Percentiles rank a stretch among this genome's conserved stretches.
Evolutionary conservation across 73 alveolate species (phyloP).

Genomic region (Paramecium bursaria): DNA sequence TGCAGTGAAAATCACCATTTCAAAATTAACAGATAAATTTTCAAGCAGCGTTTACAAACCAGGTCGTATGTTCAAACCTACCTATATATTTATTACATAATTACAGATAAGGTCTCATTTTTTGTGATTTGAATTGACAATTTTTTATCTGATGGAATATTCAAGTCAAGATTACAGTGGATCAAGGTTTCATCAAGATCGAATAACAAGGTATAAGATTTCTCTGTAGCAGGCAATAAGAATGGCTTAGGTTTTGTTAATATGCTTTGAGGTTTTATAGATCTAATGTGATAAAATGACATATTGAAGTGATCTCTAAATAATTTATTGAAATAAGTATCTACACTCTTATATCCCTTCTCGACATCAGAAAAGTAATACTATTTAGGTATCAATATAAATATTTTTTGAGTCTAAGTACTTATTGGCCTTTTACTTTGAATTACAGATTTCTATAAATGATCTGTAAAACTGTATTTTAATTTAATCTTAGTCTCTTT

Average conservation of each 20-base stretch:
- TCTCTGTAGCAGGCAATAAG: constrained; percentile 70
- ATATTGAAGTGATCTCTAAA: constrained; percentile 55
- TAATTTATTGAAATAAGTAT: constrained; percentile 38
- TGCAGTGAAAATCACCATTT: constrained; percentile 80
- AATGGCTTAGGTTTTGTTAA: constrained; percentile 33
- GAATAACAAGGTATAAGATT: constrained; percentile 40
- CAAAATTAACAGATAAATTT: constrained; percentile 66
- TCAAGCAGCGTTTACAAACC: constrained; percentile 27
- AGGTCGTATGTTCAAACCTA: constrained; percentile 59
- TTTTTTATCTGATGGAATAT: constrained; percentile 19
- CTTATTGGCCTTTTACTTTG: too few species aligned
- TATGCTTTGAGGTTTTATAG: neutral
- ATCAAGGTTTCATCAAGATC: constrained; percentile 68
- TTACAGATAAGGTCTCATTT: constrained; percentile 25
- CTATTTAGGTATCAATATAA: too few species aligned
- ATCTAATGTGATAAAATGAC: constrained; percentile 5
- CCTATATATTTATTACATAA: neutral
- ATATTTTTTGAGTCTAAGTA: too few species aligned
- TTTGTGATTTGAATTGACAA: constrained; percentile 14
- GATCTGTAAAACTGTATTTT: too few species aligned
- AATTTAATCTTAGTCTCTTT: too few species aligned
- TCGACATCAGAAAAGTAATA: constrained; percentile 27
- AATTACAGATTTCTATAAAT: too few species aligned
- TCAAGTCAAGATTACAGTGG: constrained; percentile 57
- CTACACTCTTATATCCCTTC: neutral